Percentiles rank a stretch among this genome's conserved stretches.
Conservation (phyloP, 148 eudicot genomes). For the Chenopodium berlandieri region DNA sequence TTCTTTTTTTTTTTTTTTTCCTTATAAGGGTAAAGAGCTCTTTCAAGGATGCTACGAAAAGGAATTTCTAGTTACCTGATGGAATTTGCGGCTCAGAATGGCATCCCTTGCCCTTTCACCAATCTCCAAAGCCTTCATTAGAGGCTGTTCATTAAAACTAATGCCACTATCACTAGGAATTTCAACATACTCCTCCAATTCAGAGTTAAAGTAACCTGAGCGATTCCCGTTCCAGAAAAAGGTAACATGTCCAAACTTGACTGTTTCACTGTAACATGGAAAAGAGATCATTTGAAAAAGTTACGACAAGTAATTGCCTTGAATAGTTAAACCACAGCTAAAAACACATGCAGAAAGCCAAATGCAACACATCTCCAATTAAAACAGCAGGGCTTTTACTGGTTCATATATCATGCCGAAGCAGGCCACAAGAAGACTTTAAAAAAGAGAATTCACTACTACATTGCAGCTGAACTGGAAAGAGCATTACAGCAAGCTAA, state of each 20-base stretch:
- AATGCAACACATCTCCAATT: background rate
- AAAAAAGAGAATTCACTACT: no score
- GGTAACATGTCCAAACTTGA: conserved; percentile 95
- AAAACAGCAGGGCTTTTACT: background rate
- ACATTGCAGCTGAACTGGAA: background rate
- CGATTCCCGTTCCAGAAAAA: conserved; percentile 96
- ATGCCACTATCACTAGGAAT: conserved; percentile 89
- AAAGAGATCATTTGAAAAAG: background rate
- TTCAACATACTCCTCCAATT: conserved; percentile 96
- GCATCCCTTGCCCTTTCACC: conserved; percentile 92
- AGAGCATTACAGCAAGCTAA: background rate
- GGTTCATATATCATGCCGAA: background rate
- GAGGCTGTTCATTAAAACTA: conserved; percentile 72
- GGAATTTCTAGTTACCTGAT: conserved; percentile 52
- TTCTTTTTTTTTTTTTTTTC: background rate
- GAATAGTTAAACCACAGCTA: background rate
- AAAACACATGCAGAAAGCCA: background rate
- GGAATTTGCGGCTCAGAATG: conserved; percentile 75
- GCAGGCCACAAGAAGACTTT: background rate
- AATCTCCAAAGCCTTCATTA: conserved; percentile 92
- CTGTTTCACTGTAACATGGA: conserved; percentile 63
- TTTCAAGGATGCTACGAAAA: background rate
- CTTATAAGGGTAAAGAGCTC: background rate
- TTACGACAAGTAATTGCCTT: background rate
- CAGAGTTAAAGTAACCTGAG: conserved; percentile 71